A percentile compares a stretch with the other conserved stretches of the same genome.
Conservation (phyloP, 306 rosid species). For the Rosa lucieae region DNA sequence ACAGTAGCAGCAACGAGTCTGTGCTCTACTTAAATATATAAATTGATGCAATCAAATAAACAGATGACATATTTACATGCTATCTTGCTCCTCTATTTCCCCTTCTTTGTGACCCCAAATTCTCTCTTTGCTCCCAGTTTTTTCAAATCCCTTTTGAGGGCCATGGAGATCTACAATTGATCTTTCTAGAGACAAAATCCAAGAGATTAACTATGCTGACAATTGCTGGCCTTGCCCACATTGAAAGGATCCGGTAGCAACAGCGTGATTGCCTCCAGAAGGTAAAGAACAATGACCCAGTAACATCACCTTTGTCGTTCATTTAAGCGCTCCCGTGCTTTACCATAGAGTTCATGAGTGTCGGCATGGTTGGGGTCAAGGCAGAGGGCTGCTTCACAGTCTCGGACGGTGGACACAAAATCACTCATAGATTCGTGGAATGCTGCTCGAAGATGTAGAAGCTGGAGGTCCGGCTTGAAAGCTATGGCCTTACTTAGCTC, state of each 20-base stretch:
- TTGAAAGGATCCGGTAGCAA: constrained; percentile 26
- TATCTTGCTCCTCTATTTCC: constrained; percentile 48
- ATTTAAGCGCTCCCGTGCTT: constrained; percentile 42
- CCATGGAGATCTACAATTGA: constrained; percentile 28
- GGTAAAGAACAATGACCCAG: constrained; percentile 23
- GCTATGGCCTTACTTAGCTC: constrained; percentile 74
- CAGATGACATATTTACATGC: constrained; percentile 62
- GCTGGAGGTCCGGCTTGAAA: constrained; percentile 78
- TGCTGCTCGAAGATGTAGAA: constrained; percentile 89
- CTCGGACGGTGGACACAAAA: constrained; percentile 52
- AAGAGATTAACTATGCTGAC: constrained; percentile 24
- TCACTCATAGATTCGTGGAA: constrained; percentile 72
- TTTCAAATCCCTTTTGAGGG: constrained; percentile 18
- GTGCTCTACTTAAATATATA: constrained; percentile 38
- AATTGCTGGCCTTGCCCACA: constrained; percentile 19
- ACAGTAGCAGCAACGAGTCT: constrained; percentile 33
- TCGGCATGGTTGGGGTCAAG: constrained; percentile 71
- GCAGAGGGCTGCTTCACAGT: constrained; percentile 87
- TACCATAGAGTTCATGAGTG: constrained; percentile 58
- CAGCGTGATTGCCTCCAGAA: constrained; percentile 32
- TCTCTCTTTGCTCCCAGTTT: constrained; percentile 26
- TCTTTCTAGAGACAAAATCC: constrained; percentile 27
- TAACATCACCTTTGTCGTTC: constrained; percentile 43
- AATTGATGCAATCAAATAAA: constrained; percentile 37
- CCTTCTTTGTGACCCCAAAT: constrained; percentile 34